phyloP scores from a whole-genome alignment of 2,329 filamentous ascomycete species.

The Fusarium floridanum region DNA sequence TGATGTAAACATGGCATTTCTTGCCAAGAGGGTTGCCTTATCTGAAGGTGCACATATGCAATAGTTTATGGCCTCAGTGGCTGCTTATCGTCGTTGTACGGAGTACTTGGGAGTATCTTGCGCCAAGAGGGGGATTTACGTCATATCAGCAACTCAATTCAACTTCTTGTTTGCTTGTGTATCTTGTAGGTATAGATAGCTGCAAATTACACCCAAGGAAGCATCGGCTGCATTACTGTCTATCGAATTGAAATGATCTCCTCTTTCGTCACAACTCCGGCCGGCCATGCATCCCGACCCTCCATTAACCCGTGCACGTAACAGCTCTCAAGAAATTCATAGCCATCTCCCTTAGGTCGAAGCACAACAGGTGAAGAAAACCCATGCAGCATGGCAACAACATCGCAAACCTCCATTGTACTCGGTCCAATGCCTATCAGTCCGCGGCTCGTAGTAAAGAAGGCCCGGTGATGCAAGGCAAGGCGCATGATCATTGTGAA shows the following conservation, averaged over 20 bases:
- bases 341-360: background rate
- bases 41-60: background rate
- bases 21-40: background rate
- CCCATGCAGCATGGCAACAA: background rate
- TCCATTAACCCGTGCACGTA: background rate
- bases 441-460: background rate
- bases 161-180: background rate
- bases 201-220: background rate
- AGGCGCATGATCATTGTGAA: background rate
- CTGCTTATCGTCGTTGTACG: background rate
- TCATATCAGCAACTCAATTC: background rate
- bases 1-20: background rate
- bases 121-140: background rate
- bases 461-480: background rate
- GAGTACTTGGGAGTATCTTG: background rate
- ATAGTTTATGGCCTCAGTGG: background rate
- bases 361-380: background rate
- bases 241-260: background rate
- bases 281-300: background rate
- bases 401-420: background rate
- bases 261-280: background rate
- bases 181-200: background rate
- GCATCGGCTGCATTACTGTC: background rate
- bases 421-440: background rate
- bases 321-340: background rate